phyloP scores from a whole-genome alignment of 176 grass and related monocot genomes.

The Eragrostis nindensis region DNA sequence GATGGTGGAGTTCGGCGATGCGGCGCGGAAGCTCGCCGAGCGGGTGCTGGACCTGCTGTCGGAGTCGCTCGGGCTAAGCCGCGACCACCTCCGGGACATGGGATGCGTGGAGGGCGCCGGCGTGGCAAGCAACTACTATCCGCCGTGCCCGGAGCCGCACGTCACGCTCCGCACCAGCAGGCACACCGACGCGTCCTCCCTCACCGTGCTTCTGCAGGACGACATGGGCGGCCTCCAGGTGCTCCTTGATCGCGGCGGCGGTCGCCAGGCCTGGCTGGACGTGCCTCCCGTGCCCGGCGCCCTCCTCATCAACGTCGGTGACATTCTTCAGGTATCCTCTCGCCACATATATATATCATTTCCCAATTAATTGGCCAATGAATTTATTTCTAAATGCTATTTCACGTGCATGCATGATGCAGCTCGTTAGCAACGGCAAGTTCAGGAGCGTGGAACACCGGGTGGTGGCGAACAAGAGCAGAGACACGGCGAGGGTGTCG shows the following conservation, averaged over 20 bases:
- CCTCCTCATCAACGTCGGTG: not conserved
- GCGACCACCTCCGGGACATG: not conserved
- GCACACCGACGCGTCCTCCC: not conserved
- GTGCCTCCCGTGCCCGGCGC: not conserved
- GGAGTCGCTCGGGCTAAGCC: not conserved
- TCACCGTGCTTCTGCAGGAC: constrained; percentile 1
- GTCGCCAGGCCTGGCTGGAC: not conserved
- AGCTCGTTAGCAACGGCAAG: not conserved
- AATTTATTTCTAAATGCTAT: not conserved
- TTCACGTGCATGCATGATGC: not conserved
- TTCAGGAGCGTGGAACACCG: not conserved
- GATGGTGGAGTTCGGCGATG: not conserved
- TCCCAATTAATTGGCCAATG: not conserved
- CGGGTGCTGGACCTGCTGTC: constrained; percentile 4
- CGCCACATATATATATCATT: not conserved
- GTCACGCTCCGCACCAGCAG: constrained; percentile 23
- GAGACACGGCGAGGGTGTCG: not conserved
- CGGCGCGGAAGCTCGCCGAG: not conserved
- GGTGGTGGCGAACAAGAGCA: not conserved
- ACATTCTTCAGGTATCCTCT: not conserved
- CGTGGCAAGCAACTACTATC: constrained; percentile 42
- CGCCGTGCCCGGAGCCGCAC: constrained; percentile 53
- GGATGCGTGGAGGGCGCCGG: constrained; percentile 10
- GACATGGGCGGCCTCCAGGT: constrained; percentile 1
- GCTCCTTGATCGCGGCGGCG: not conserved